A percentile compares a stretch with the other conserved stretches of the same genome.
phyloP scores from a whole-genome alignment of 495 filamentous ascomycete species.

The Cercophora sp. region DNA sequence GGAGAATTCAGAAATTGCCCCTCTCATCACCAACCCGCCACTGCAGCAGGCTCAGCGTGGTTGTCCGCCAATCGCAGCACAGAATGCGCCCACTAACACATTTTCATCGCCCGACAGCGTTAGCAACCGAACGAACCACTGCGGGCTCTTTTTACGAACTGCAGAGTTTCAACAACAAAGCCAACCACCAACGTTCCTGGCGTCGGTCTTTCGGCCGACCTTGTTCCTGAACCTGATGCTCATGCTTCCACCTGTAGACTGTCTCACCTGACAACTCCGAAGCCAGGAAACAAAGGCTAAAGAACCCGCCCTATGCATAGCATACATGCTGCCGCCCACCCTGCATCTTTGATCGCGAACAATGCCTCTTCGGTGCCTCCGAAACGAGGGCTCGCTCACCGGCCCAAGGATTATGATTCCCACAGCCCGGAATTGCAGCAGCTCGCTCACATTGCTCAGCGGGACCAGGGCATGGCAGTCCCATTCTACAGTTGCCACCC shows the following conservation, averaged over 20 bases:
- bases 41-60: constrained; percentile 1
- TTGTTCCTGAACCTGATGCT: constrained; percentile 4
- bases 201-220: background rate
- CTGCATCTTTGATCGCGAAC: background rate
- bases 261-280: no score
- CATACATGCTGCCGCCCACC: no score
- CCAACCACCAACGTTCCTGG: constrained; percentile 3
- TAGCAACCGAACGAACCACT: constrained; percentile 21
- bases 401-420: no score
- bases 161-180: background rate
- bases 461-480: no score
- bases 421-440: no score
- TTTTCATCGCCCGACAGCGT: constrained; percentile 27
- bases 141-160: background rate
- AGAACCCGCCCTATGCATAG: no score
- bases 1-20: constrained; percentile 26
- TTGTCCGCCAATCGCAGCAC: constrained; percentile 19
- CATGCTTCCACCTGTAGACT: constrained; percentile 3
- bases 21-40: constrained; percentile 11
- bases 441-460: no score
- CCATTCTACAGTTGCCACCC: no score
- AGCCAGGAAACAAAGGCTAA: no score
- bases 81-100: constrained; percentile 4
- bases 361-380: constrained; percentile 3
- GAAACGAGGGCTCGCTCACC: no score